phyloP scores from a whole-genome alignment of 176 grass and related monocot genomes.

The Microstegium vimineum region DNA sequence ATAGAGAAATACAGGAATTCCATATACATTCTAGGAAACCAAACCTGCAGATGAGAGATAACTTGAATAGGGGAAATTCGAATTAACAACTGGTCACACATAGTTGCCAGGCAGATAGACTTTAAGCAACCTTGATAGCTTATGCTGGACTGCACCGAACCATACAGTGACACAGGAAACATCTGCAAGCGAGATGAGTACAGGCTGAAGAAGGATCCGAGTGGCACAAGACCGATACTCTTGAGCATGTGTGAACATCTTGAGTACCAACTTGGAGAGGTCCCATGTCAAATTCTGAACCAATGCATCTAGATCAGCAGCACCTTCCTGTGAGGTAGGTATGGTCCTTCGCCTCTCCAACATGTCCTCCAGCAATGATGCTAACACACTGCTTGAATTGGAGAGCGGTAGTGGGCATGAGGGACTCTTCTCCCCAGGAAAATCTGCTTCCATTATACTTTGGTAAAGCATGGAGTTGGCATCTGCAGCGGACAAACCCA shows the following conservation, averaged over 20 bases:
- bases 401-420: slow-evolving; percentile 24
- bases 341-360: slow-evolving; percentile 38
- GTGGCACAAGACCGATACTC: slow-evolving; percentile 55
- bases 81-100: slow-evolving; percentile 3
- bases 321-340: not conserved
- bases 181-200: slow-evolving; percentile 54
- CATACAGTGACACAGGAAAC: slow-evolving; percentile 23
- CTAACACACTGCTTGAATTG: slow-evolving; percentile 41
- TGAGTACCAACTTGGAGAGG: slow-evolving; percentile 57
- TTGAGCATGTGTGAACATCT: slow-evolving; percentile 49
- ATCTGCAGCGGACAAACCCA: slow-evolving; percentile 23
- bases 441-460: slow-evolving; percentile 9
- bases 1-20: slow-evolving; percentile 64
- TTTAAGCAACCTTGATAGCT: slow-evolving; percentile 44
- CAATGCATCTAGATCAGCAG: slow-evolving; percentile 32
- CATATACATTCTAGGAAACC: slow-evolving; percentile 66
- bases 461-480: slow-evolving; percentile 36
- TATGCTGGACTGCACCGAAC: slow-evolving; percentile 24
- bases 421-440: not conserved
- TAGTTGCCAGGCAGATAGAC: not conserved
- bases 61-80: not conserved
- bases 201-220: slow-evolving; percentile 48
- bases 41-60: slow-evolving; percentile 43
- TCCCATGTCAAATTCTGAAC: slow-evolving; percentile 71
- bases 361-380: slow-evolving; percentile 33